Evolutionary conservation across 2,329 filamentous ascomycete species (phyloP).

Genomic region (Graphilbum fragrans): DNA sequence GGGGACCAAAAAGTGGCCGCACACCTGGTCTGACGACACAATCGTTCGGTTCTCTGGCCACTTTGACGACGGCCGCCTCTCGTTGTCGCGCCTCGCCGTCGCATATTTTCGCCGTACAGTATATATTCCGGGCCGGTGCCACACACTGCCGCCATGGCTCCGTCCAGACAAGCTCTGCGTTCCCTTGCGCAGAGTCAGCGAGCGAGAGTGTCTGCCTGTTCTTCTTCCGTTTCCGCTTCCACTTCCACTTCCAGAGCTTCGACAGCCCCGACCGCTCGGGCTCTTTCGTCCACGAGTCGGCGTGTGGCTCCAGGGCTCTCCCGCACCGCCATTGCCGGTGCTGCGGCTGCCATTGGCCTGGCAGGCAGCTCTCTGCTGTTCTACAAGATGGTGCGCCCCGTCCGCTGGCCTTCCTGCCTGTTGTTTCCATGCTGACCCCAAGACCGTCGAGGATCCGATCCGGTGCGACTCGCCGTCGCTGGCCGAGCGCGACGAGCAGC

Average conservation of each 20-base stretch:
- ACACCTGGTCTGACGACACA: background rate
- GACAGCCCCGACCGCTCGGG: background rate
- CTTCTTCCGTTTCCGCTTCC: background rate
- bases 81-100: background rate
- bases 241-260: conserved; percentile 1
- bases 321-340: too few species aligned
- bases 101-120: background rate
- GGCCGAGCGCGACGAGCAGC: conserved; percentile 71
- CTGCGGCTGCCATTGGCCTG: conserved; percentile 26
- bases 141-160: conserved; percentile 1
- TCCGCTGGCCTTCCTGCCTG: background rate
- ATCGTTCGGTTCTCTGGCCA: background rate
- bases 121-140: background rate
- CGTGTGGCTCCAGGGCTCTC: too few species aligned
- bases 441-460: conserved; percentile 29
- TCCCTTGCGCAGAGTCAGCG: conserved; percentile 13
- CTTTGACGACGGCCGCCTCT: background rate
- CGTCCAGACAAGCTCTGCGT: conserved; percentile 6
- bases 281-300: too few species aligned
- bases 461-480: conserved; percentile 56
- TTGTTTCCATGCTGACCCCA: conserved; percentile 1
- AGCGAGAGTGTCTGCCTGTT: background rate
- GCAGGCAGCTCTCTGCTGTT: conserved; percentile 35
- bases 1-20: background rate
- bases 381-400: conserved; percentile 44